Percentiles rank a stretch among this genome's conserved stretches.
These are phyloP conservation scores for Cyberlindnera americana DNA, from an alignment of 805 yeast genomes.

Conservation along the genomic window DNA sequence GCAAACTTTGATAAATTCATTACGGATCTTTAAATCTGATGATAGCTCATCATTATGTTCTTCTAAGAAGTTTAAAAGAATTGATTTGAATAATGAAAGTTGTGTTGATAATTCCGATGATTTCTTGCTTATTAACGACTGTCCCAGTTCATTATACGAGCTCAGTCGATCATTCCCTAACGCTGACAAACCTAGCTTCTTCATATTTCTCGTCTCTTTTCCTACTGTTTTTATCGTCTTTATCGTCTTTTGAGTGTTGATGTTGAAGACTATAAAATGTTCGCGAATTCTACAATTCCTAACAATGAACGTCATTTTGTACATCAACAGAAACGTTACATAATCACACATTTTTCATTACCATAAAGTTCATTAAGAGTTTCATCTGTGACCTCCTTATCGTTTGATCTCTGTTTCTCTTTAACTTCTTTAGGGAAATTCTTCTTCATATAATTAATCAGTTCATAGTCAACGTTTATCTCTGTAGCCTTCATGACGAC, in stretches of 20 bases:
- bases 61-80: conserved; percentile 68
- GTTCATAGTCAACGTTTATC: conserved; percentile 51
- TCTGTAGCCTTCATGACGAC: conserved; percentile 59
- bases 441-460: conserved; percentile 49
- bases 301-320: no score
- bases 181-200: conserved; percentile 44
- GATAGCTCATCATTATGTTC: conserved; percentile 68
- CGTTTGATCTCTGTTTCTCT: conserved; percentile 54
- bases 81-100: conserved; percentile 70
- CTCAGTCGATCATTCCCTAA: conserved; percentile 31
- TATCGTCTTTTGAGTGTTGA: no score
- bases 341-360: conserved; percentile 14
- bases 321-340: no score
- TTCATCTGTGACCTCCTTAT: conserved; percentile 43
- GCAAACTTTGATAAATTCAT: conserved; percentile 74
- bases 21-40: conserved; percentile 59
- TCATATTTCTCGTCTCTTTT: no score
- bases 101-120: conserved; percentile 65
- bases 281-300: no score
- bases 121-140: conserved; percentile 42
- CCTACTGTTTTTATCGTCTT: no score
- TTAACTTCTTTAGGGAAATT: conserved; percentile 69
- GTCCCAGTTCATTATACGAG: conserved; percentile 21
- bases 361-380: conserved; percentile 28
- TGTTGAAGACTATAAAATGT: no score